These are phyloP conservation scores for Xylaria digitata DNA, from an alignment of 2,329 filamentous ascomycete genomes.

Conservation along the genomic window DNA sequence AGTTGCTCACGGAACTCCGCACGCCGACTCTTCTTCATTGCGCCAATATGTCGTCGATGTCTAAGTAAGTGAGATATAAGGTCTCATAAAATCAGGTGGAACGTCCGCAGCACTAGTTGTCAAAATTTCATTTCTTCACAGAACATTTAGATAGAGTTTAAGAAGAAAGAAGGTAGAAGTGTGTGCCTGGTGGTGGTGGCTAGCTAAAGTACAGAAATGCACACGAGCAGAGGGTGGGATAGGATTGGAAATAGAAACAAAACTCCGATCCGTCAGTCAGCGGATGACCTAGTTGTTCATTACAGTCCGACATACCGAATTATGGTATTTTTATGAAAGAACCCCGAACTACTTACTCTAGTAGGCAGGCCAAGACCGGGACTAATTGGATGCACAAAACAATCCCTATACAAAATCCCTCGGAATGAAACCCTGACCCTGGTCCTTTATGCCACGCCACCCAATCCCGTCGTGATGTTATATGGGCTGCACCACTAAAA, in stretches of 20 bases:
- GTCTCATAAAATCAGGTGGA: neutral
- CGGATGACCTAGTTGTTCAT: conserved; percentile 11
- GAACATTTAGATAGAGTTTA: conserved; percentile 13
- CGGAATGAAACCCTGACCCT: conserved; percentile 35
- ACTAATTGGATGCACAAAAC: conserved; percentile 23
- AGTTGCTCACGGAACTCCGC: conserved; percentile 35
- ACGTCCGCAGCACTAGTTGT: neutral
- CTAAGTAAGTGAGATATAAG: neutral
- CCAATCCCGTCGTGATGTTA: conserved; percentile 34
- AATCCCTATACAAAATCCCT: conserved; percentile 22
- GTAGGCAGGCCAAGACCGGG: conserved; percentile 25
- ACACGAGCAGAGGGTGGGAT: conserved; percentile 13
- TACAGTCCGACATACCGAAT: neutral
- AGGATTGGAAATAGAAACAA: conserved; percentile 34
- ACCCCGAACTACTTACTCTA: conserved; percentile 10
- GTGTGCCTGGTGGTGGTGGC: neutral
- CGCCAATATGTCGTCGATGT: conserved; percentile 10
- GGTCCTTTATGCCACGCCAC: conserved; percentile 5
- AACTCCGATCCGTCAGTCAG: conserved; percentile 16
- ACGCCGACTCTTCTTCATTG: conserved; percentile 34
- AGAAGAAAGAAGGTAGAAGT: conserved; percentile 4
- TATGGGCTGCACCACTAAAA: conserved; percentile 28
- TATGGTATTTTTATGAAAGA: conserved; percentile 21
- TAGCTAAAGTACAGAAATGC: conserved; percentile 20
- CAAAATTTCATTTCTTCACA: neutral